phyloP scores from a whole-genome alignment of 2,329 filamentous ascomycete genomes.

The Pseudogymnoascus sp. region DNA sequence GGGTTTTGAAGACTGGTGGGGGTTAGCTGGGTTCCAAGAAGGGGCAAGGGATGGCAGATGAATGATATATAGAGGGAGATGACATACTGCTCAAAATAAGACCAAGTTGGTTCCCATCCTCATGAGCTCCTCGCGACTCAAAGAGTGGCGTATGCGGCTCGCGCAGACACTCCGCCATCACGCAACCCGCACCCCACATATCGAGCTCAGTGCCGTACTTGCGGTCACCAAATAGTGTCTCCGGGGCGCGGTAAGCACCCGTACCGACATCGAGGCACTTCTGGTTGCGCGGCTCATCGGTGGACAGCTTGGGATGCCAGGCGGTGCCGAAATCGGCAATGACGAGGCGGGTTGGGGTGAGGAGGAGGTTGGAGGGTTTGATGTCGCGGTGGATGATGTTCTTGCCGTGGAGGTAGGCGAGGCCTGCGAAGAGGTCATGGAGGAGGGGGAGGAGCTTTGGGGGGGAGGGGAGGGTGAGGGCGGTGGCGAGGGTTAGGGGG shows the following conservation, averaged over 20 bases:
- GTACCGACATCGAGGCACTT: slow-evolving; percentile 95
- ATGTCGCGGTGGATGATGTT: slow-evolving; percentile 88
- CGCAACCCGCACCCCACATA: slow-evolving; percentile 80
- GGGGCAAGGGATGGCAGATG: not conserved
- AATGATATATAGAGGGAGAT: not conserved
- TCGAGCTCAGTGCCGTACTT: slow-evolving; percentile 67
- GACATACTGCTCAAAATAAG: slow-evolving; percentile 51
- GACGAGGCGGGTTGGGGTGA: slow-evolving; percentile 62
- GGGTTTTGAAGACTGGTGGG: slow-evolving; percentile 74
- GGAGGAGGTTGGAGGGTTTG: slow-evolving; percentile 83
- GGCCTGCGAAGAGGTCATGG: slow-evolving; percentile 58
- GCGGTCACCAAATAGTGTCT: slow-evolving; percentile 77
- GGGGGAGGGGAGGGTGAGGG: slow-evolving; percentile 40
- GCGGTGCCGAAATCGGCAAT: slow-evolving; percentile 82
- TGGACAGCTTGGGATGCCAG: slow-evolving; percentile 57
- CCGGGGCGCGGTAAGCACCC: slow-evolving; percentile 81
- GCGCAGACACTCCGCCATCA: slow-evolving; percentile 66
- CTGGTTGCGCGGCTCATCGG: slow-evolving; percentile 51
- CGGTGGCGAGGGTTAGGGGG: slow-evolving; percentile 59
- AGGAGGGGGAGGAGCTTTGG: slow-evolving; percentile 37
- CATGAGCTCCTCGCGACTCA: slow-evolving; percentile 60
- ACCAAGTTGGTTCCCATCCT: slow-evolving; percentile 84
- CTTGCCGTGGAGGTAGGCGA: slow-evolving; percentile 61
- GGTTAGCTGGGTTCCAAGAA: not conserved
- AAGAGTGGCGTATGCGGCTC: slow-evolving; percentile 59